Conservation (phyloP, 108 stramenopile genomes). For the Fragilariopsis cylindrus region DNA sequence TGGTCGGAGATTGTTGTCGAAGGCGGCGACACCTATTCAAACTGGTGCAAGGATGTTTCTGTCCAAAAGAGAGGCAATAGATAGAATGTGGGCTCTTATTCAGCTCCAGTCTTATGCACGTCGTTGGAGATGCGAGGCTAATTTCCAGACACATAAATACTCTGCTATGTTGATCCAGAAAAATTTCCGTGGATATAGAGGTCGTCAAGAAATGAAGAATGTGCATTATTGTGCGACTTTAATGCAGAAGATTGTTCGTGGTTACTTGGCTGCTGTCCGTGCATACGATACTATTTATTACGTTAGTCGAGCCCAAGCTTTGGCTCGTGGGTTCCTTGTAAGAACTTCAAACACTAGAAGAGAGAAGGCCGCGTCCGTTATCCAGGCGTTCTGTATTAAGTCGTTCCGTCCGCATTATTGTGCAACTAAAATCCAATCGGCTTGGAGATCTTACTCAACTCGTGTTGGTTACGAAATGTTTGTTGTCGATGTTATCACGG, state of each 20-base stretch:
- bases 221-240: slow-evolving; percentile 54
- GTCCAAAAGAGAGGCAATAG: slow-evolving; percentile 63
- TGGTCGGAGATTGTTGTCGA: slow-evolving; percentile 68
- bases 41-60: slow-evolving; percentile 64
- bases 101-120: slow-evolving; percentile 73
- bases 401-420: slow-evolving; percentile 24
- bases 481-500: slow-evolving; percentile 66
- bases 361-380: slow-evolving; percentile 37
- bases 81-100: slow-evolving; percentile 77
- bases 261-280: slow-evolving; percentile 58
- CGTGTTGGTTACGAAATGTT: slow-evolving; percentile 51
- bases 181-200: slow-evolving; percentile 64
- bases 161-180: slow-evolving; percentile 66
- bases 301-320: slow-evolving; percentile 61
- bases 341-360: slow-evolving; percentile 38
- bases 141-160: slow-evolving; percentile 47
- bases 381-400: slow-evolving; percentile 21
- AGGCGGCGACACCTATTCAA: slow-evolving; percentile 83
- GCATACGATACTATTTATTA: slow-evolving; percentile 68
- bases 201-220: slow-evolving; percentile 55
- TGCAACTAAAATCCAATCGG: slow-evolving; percentile 55
- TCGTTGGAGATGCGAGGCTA: slow-evolving; percentile 72
- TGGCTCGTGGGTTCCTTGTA: slow-evolving; percentile 45
- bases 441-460: slow-evolving; percentile 53
- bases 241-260: slow-evolving; percentile 73